Conservation (phyloP, 108 stramenopile genomes). For the Mediolabrus comicus region DNA sequence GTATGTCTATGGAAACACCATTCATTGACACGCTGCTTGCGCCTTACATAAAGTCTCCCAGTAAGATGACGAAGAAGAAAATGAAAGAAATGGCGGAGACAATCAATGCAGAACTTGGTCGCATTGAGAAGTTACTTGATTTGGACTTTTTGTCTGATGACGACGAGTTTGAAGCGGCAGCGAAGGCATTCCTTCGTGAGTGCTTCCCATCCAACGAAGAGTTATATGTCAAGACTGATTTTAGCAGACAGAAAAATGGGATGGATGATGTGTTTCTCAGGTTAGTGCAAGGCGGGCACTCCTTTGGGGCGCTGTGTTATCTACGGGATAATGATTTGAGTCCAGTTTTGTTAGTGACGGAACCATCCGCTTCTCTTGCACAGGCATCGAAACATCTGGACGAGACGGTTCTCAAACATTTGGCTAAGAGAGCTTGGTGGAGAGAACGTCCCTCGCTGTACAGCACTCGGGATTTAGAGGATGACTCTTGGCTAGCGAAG, state of each 20-base stretch:
- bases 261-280: not conserved
- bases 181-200: not conserved
- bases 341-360: not conserved
- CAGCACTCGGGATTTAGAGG: not conserved
- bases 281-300: not conserved
- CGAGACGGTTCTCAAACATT: not conserved
- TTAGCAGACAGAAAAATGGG: not conserved
- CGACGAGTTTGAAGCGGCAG: not conserved
- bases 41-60: conserved; percentile 19
- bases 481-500: not conserved
- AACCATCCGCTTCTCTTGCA: not conserved
- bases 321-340: not conserved
- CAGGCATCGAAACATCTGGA: not conserved
- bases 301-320: not conserved
- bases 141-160: conserved; percentile 4
- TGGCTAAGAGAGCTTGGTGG: not conserved
- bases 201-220: not conserved
- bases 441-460: not conserved
- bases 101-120: conserved; percentile 3
- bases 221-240: not conserved
- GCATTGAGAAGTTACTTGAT: not conserved
- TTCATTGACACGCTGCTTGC: conserved; percentile 3
- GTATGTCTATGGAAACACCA: not conserved
- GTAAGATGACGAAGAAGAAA: conserved; percentile 24
- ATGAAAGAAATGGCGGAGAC: conserved; percentile 9